Conservation (phyloP, 441 rosid genomes). For the Eruca vesicaria region DNA sequence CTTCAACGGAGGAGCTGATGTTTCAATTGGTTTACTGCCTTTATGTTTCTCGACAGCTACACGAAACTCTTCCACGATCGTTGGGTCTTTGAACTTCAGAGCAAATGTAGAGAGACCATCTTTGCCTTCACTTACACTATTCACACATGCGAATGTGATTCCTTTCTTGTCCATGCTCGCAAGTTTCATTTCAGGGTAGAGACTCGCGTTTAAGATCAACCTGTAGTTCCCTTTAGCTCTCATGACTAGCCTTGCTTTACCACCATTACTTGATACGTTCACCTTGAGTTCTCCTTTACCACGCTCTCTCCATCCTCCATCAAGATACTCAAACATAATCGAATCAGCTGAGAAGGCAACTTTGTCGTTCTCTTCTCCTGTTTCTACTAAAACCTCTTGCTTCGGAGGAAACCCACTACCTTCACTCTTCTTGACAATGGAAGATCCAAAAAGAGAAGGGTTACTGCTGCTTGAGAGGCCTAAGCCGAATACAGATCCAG, state of each 20-base stretch:
- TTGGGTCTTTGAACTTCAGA: conserved; percentile 67
- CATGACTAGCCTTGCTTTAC: conserved; percentile 74
- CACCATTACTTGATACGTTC: conserved; percentile 59
- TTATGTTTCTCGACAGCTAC: conserved; percentile 55
- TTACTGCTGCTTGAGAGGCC: conserved; percentile 59
- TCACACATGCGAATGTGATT: conserved; percentile 79
- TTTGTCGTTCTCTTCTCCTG: conserved; percentile 88
- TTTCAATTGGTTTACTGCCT: conserved; percentile 32
- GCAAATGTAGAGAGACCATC: conserved; percentile 72
- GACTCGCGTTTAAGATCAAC: conserved; percentile 78
- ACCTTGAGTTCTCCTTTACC: conserved; percentile 91
- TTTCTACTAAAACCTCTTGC: conserved; percentile 75
- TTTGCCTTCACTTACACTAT: conserved; percentile 57
- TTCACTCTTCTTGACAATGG: conserved; percentile 53
- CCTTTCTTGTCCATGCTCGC: conserved; percentile 86
- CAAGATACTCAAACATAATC: conserved; percentile 61
- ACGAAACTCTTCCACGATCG: conserved; percentile 61
- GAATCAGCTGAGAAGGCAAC: conserved; percentile 79
- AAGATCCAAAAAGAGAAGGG: conserved; percentile 51
- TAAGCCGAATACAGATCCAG: conserved; percentile 54
- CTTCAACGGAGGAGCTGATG: conserved; percentile 37
- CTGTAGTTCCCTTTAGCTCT: conserved; percentile 87
- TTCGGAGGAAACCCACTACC: conserved; percentile 51
- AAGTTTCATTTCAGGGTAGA: conserved; percentile 85
- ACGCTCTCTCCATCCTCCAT: conserved; percentile 85